Percentiles rank a stretch among this genome's conserved stretches.
phyloP scores from a whole-genome alignment of 2,329 filamentous ascomycete genomes.

The Elsinoe fawcettii region DNA sequence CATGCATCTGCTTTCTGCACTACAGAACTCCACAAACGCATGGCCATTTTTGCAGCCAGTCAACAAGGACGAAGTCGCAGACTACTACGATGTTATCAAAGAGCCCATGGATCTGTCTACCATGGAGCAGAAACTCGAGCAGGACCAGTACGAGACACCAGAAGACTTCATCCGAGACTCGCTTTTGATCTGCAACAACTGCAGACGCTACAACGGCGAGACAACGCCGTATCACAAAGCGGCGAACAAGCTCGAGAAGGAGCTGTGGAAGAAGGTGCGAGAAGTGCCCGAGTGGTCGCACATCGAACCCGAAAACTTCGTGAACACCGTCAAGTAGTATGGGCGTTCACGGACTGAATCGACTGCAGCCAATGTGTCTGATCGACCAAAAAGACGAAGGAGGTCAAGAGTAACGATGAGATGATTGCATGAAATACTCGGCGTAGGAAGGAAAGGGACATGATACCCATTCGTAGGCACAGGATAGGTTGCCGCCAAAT shows the following conservation, averaged over 20 bases:
- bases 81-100: slow-evolving; percentile 98
- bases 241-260: slow-evolving; percentile 86
- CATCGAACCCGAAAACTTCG: slow-evolving; percentile 30
- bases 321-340: slow-evolving; percentile 11
- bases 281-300: slow-evolving; percentile 79
- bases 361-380: not conserved
- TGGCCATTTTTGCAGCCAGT: slow-evolving; percentile 96
- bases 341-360: not conserved
- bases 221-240: slow-evolving; percentile 91
- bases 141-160: slow-evolving; percentile 81
- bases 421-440: not conserved
- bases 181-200: slow-evolving; percentile 86
- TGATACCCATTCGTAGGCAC: not conserved
- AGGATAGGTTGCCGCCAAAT: not conserved
- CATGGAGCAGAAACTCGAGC: slow-evolving; percentile 93
- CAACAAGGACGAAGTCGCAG: slow-evolving; percentile 91
- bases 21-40: slow-evolving; percentile 85
- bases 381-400: not conserved
- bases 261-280: slow-evolving; percentile 89
- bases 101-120: slow-evolving; percentile 94
- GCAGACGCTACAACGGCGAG: slow-evolving; percentile 92
- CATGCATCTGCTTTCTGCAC: slow-evolving; percentile 82
- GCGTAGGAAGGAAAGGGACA: not conserved
- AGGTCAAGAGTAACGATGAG: not conserved
- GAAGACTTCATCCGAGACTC: slow-evolving; percentile 91